These are phyloP conservation scores for Leptosphaerulina australis DNA, from an alignment of 2,329 filamentous ascomycete species.

Conservation along the genomic window DNA sequence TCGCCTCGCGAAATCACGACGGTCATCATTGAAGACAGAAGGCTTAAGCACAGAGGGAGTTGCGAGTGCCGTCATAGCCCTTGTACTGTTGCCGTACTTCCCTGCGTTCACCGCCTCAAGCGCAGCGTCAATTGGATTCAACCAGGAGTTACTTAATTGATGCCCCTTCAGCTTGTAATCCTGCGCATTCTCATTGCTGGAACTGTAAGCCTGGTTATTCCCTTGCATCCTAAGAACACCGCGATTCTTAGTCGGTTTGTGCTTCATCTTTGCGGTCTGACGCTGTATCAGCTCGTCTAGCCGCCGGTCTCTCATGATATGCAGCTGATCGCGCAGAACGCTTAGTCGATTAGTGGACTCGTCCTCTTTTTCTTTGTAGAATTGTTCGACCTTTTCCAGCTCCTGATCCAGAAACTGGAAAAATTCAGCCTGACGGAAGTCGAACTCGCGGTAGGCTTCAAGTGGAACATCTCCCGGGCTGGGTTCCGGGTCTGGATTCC, in stretches of 20 bases:
- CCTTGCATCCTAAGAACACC: constrained; percentile 18
- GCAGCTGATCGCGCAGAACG: constrained; percentile 79
- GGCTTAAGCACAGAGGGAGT: constrained; percentile 51
- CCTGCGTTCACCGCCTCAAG: constrained; percentile 49
- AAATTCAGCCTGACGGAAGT: constrained; percentile 80
- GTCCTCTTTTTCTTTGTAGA: constrained; percentile 86
- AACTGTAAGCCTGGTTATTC: constrained; percentile 29
- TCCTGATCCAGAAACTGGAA: constrained; percentile 83
- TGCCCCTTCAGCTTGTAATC: constrained; percentile 22
- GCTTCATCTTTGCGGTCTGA: constrained; percentile 46
- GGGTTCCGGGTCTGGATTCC: constrained; percentile 45
- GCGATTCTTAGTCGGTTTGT: constrained; percentile 32
- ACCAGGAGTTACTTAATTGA: constrained; percentile 27
- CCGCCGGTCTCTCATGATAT: constrained; percentile 88
- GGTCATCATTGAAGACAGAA: constrained; percentile 37
- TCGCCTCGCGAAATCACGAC: constrained; percentile 52
- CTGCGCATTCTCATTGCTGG: constrained; percentile 30
- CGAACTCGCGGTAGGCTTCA: constrained; percentile 67
- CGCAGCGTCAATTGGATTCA: constrained; percentile 52
- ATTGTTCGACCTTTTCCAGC: constrained; percentile 87
- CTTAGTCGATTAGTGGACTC: constrained; percentile 76
- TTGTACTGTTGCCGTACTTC: constrained; percentile 62
- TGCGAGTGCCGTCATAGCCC: constrained; percentile 48
- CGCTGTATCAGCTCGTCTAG: constrained; percentile 70
- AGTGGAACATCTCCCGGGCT: constrained; percentile 57